These are phyloP conservation scores for Penicillium sp. DNA, from an alignment of 2,329 filamentous ascomycete genomes.

Conservation along the genomic window DNA sequence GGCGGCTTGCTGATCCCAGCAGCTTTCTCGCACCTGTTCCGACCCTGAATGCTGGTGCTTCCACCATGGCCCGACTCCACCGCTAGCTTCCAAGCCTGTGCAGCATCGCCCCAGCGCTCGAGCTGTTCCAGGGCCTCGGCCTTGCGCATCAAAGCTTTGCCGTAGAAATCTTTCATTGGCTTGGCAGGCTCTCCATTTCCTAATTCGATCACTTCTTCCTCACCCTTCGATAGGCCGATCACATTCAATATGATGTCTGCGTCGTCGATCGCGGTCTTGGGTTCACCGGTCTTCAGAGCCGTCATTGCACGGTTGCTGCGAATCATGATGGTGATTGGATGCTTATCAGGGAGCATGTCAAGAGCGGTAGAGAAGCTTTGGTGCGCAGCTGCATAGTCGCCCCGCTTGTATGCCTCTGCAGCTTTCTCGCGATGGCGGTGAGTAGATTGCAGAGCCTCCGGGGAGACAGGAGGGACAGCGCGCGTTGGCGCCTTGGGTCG, in stretches of 20 bases:
- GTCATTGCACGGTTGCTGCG: slow-evolving; percentile 90
- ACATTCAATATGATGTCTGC: slow-evolving; percentile 76
- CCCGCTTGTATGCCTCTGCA: slow-evolving; percentile 87
- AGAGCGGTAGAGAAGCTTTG: slow-evolving; percentile 78
- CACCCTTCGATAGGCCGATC: slow-evolving; percentile 77
- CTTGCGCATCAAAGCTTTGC: slow-evolving; percentile 90
- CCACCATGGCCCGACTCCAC: slow-evolving; percentile 87
- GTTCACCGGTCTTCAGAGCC: slow-evolving; percentile 85
- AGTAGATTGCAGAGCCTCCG: slow-evolving; percentile 70
- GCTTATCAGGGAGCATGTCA: slow-evolving; percentile 68
- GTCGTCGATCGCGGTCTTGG: slow-evolving; percentile 81
- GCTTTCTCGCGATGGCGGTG: slow-evolving; percentile 77
- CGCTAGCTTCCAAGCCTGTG: slow-evolving; percentile 74
- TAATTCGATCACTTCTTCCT: slow-evolving; percentile 75
- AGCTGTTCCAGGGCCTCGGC: slow-evolving; percentile 94
- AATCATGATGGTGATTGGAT: slow-evolving; percentile 84
- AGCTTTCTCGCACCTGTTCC: slow-evolving; percentile 88
- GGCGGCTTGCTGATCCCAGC: slow-evolving; percentile 62
- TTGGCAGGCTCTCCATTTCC: slow-evolving; percentile 65
- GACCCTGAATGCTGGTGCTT: slow-evolving; percentile 76
- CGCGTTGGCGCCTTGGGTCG: slow-evolving; percentile 52
- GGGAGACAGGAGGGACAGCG: slow-evolving; percentile 63
- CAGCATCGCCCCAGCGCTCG: slow-evolving; percentile 88
- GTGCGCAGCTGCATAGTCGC: slow-evolving; percentile 87
- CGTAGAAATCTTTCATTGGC: slow-evolving; percentile 89